Evolutionary conservation across 371 early-diverging fungal genomes (phyloP), one percentile per base, ranked within the genome.

Genomic region (Quaeritorhiza haematococci): DNA sequence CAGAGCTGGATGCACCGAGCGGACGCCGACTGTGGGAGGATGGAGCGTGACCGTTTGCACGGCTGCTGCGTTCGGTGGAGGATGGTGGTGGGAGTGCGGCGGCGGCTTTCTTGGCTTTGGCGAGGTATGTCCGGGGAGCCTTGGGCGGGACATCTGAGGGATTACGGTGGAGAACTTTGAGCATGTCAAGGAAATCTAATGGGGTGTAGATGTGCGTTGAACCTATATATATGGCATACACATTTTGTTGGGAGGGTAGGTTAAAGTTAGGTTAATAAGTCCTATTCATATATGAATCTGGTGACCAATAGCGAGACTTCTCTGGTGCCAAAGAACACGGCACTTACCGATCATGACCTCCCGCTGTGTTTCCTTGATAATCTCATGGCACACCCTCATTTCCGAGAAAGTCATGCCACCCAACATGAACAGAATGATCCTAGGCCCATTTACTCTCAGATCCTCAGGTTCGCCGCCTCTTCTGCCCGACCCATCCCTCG

Each of bases 251-350:
- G 38, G 57, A 93, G 82, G 63, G 89, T 73, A 1, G 94, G 82
- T 46, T 95, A 92, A 23, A 90, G 78, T 29, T 84, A 80, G 61
- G 71, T 72, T 8, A 80, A 76, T 29, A 82, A 75, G 24, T 84
- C 69, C 6, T 96, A 64, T 55, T 94, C 96, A 66, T 95, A 91
- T 15, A 84, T 80, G 3, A 88, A 67, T 29, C 96, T 82, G 49
- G 94, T 84, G 67, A 97, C 98, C 15, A 93, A 88, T 43, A 88
- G 88, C 4, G 98, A 93, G 49, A 92, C 71, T 15, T 97, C 98
- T 26, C 98, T 97, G 13, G 91, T 85, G 43, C 93, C 77, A 63
- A 94, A 98, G 6, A 96, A 73, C 42, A 89, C 77, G n/a, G 88
- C 49, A 13, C 85, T 57, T 38, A 67, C 90, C 93, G 58, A 93